Evolutionary conservation across 108 stramenopile species (phyloP).

Genomic region (Aurantiochytrium sp.): DNA sequence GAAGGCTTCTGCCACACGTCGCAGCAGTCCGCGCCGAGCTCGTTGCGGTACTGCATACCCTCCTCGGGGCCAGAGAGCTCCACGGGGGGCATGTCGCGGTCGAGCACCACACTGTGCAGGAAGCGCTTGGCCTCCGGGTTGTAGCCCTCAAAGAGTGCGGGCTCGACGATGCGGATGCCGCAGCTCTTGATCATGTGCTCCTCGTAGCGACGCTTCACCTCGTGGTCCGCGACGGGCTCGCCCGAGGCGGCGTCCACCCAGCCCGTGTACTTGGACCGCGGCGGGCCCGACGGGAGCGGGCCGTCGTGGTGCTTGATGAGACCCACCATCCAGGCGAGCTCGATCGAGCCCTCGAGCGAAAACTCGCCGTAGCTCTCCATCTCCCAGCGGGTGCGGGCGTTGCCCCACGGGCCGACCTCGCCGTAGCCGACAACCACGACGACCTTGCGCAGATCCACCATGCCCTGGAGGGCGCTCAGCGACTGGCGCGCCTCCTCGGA

Average conservation of each 20-base stretch:
- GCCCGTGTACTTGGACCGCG: not conserved
- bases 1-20: not conserved
- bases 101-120: not conserved
- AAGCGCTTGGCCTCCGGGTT: constrained; percentile 2
- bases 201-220: constrained; percentile 30
- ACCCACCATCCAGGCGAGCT: constrained; percentile 34
- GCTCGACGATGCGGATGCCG: constrained; percentile 34
- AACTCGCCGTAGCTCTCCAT: constrained; percentile 26
- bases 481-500: not conserved
- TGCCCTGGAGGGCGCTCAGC: not conserved
- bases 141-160: constrained; percentile 31
- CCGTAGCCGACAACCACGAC: constrained; percentile 31
- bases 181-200: constrained; percentile 23
- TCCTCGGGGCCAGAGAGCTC: constrained; percentile 23
- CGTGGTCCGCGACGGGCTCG: constrained; percentile 19
- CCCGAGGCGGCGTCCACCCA: constrained; percentile 30
- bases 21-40: constrained; percentile 17
- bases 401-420: constrained; percentile 37
- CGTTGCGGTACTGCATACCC: constrained; percentile 21
- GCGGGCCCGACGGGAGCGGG: not conserved
- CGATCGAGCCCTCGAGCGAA: constrained; percentile 33
- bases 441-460: not conserved
- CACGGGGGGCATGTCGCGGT: constrained; percentile 30
- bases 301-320: constrained; percentile 23
- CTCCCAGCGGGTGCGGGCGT: constrained; percentile 34